A percentile compares a stretch with the other conserved stretches of the same genome.
These are phyloP conservation scores for Sporisorium iseilematis-ciliati DNA, from an alignment of 1,284 basidiomycete genomes.

Conservation along the genomic window DNA sequence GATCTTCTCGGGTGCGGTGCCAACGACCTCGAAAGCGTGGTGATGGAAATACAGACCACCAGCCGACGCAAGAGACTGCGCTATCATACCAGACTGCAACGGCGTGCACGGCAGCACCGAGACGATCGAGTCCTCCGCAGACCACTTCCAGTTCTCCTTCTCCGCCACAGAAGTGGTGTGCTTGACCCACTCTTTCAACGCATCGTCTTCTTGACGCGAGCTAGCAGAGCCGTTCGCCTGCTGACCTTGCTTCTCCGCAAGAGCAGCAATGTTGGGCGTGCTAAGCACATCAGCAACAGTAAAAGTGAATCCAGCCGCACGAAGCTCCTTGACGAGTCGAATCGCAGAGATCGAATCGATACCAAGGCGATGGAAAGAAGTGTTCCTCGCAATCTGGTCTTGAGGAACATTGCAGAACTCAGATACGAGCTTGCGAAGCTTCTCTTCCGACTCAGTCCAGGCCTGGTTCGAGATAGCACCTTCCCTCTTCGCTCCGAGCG, in stretches of 20 bases:
- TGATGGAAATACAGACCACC: constrained; percentile 61
- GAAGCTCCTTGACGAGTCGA: constrained; percentile 49
- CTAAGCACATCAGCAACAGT: constrained; percentile 55
- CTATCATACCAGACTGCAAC: constrained; percentile 66
- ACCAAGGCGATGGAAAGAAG: constrained; percentile 64
- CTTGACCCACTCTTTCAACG: constrained; percentile 16
- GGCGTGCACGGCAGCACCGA: constrained; percentile 64
- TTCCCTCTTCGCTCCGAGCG: constrained; percentile 29
- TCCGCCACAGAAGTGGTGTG: constrained; percentile 9
- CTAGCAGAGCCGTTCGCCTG: background rate
- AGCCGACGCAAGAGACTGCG: constrained; percentile 51
- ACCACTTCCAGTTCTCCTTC: constrained; percentile 22
- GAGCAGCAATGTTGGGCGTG: constrained; percentile 43
- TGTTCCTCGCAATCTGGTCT: constrained; percentile 40
- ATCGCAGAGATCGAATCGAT: constrained; percentile 66
- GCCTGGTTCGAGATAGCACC: constrained; percentile 17
- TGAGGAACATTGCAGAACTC: constrained; percentile 28
- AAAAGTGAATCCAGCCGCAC: constrained; percentile 23
- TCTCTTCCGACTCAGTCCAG: constrained; percentile 39
- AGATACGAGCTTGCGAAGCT: constrained; percentile 38
- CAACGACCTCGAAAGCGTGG: constrained; percentile 38
- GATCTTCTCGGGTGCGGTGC: constrained; percentile 6
- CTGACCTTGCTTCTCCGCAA: constrained; percentile 37
- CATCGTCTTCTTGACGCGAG: background rate
- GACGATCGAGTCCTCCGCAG: constrained; percentile 28